A percentile compares a stretch with the other conserved stretches of the same genome.
These are phyloP conservation scores for Floccularia luteovirens DNA, from an alignment of 768 basidiomycete species.

Conservation along the genomic window DNA sequence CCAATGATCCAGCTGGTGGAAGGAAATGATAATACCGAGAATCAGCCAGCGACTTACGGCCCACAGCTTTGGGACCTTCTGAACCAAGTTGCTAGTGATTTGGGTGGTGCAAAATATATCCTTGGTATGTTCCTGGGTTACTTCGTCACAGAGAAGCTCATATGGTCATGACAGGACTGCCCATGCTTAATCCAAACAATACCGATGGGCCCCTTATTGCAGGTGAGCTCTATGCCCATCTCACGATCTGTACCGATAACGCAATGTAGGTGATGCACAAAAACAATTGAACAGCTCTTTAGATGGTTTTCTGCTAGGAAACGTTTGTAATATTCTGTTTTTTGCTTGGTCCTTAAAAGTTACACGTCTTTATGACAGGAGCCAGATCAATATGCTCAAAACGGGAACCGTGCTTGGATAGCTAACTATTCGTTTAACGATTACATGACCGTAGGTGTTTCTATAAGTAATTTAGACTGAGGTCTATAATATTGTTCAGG, in stretches of 20 bases:
- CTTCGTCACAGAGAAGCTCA: neutral
- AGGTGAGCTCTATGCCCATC: slow-evolving; percentile 8
- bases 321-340: slow-evolving; percentile 20
- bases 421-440: slow-evolving; percentile 38
- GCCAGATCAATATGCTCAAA: slow-evolving; percentile 51
- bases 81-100: slow-evolving; percentile 22
- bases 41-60: slow-evolving; percentile 41
- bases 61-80: slow-evolving; percentile 39
- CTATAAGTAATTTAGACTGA: neutral
- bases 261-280: slow-evolving; percentile 20
- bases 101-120: slow-evolving; percentile 22
- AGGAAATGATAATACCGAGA: slow-evolving; percentile 27
- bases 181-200: slow-evolving; percentile 30
- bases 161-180: slow-evolving; percentile 24
- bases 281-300: slow-evolving; percentile 27
- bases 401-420: slow-evolving; percentile 29
- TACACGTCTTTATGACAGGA: slow-evolving; percentile 23
- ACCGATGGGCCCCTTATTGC: slow-evolving; percentile 21
- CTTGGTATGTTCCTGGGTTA: slow-evolving; percentile 14
- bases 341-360: neutral
- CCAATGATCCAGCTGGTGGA: slow-evolving; percentile 31
- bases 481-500: slow-evolving; percentile 18
- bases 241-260: slow-evolving; percentile 2
- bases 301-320: slow-evolving; percentile 42
- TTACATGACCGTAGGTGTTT: slow-evolving; percentile 33